Evolutionary conservation across 345 rosid genomes (phyloP), one percentile per base, ranked within the genome.

Genomic region (Erucastrum elatum): DNA sequence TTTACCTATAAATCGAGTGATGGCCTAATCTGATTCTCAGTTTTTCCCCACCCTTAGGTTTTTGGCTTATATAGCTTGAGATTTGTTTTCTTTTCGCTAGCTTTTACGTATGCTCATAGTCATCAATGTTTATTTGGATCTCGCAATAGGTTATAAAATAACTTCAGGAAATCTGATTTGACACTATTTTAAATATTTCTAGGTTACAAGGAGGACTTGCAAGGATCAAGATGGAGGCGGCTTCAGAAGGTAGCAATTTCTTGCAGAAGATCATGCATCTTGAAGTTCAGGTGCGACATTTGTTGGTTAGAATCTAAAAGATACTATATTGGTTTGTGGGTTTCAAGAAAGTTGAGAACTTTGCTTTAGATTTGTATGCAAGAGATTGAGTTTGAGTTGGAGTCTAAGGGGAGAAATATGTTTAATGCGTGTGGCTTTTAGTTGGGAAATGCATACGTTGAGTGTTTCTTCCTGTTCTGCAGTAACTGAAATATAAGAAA

Each of bases 111-210:
- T 29, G 30, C 30, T 29, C 30, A 29, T 29, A 29, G 2, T 29
- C 3, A 3, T 21, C 21, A 3, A 29, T 29, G 2, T 29, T 29
- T 29, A 29, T 29, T 29, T 29, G 3, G 3, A 29, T 29, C 30
- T 29, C 30, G 30, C 30, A 29, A 2, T 29, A 29, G 39, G 39
- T 34, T 34, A 34, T 34, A 34, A 7, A 33, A 33, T 33, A 33
- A 33, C 35, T 33, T 4, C 35, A 33, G 35, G 35, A 33, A 33
- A 33, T 33, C 35, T 33, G 35, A 33, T 33, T 5, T 33, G 35
- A 33, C 35, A 33, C 99, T 37, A 37, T 6, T 37, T 37, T 37
- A 9, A 37, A 21, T 21, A 21, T 37, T 6, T 2, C 8, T 37
- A 37, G 44, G 44, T 37, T 7, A 37, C 8, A 37, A 33, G 10